phyloP scores from a whole-genome alignment of 1,284 basidiomycete species.

The Ceratobasidium sp. region DNA sequence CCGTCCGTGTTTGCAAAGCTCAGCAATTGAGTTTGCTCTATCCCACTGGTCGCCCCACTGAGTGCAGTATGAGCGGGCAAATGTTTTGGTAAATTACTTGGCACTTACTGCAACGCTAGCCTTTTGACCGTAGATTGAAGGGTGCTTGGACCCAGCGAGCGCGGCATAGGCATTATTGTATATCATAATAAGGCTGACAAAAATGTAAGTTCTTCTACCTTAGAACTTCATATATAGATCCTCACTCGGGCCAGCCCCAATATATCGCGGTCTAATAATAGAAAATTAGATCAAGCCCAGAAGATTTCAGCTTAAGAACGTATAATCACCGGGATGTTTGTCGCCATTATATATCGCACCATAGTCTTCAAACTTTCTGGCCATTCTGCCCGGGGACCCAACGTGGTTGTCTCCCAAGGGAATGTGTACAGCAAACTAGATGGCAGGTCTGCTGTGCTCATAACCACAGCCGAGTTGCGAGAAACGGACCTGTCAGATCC shows the following conservation, averaged over 20 bases:
- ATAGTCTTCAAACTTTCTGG: constrained; percentile 45
- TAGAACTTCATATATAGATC: too few species aligned
- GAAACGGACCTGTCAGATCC: neutral
- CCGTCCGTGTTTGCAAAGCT: constrained; percentile 2
- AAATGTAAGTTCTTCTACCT: neutral
- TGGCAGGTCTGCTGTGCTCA: neutral
- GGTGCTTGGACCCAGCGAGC: constrained; percentile 46
- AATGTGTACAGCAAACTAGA: constrained; percentile 29
- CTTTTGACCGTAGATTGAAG: constrained; percentile 41
- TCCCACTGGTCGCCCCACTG: constrained; percentile 29
- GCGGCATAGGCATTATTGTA: constrained; percentile 48
- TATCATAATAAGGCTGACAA: constrained; percentile 38
- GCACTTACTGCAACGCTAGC: constrained; percentile 35
- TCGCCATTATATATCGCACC: constrained; percentile 31
- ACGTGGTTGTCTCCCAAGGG: constrained; percentile 36
- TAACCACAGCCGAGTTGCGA: neutral
- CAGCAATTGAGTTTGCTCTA: constrained; percentile 6
- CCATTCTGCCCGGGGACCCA: constrained; percentile 43
- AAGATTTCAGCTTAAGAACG: neutral
- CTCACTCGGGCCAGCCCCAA: constrained; percentile 37
- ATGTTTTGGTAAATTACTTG: neutral
- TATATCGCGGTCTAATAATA: constrained; percentile 20
- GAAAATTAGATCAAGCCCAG: neutral
- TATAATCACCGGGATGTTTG: constrained; percentile 38
- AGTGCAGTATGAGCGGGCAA: neutral